A percentile compares a stretch with the other conserved stretches of the same genome.
Conservation (phyloP, 1,284 basidiomycete genomes). For the Kalmanozyma brasiliensis region DNA sequence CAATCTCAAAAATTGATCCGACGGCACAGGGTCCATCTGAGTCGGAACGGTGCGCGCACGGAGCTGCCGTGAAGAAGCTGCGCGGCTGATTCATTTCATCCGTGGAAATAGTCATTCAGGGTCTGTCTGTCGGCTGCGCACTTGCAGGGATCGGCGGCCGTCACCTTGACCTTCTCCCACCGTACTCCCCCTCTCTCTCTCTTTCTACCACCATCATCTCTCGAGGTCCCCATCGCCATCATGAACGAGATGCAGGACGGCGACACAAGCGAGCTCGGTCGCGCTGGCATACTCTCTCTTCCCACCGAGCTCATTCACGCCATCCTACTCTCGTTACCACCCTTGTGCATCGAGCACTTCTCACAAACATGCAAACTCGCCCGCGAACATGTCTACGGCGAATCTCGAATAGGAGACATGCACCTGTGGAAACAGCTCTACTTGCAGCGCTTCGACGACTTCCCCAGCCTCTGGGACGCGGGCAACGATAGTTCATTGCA, state of each 20-base stretch:
- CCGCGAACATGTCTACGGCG: constrained; percentile 34
- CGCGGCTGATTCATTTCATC: too few relatives aligned
- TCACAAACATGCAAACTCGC: constrained; percentile 44
- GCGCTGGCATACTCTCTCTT: constrained; percentile 22
- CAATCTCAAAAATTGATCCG: too few relatives aligned
- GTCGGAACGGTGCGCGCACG: too few relatives aligned
- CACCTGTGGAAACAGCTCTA: constrained; percentile 48
- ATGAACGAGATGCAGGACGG: constrained; percentile 1
- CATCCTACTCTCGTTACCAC: constrained; percentile 30
- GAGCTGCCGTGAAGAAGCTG: too few relatives aligned
- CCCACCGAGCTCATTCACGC: constrained; percentile 40
- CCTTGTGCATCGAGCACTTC: constrained; percentile 42
- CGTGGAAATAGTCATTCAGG: too few relatives aligned
- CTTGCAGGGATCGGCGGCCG: too few relatives aligned
- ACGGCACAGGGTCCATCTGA: too few relatives aligned
- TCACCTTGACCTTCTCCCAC: too few relatives aligned
- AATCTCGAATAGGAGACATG: constrained; percentile 11
- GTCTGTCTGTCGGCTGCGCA: too few relatives aligned
- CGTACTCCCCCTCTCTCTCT: too few relatives aligned
- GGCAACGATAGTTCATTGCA: not conserved
- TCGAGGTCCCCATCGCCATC: not conserved
- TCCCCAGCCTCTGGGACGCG: constrained; percentile 15
- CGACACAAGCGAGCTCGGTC: not conserved
- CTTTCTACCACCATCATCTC: too few relatives aligned
- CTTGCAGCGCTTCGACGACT: constrained; percentile 33